These are phyloP conservation scores for Iris pallida DNA, from an alignment of 116 monocot species.

Conservation along the genomic window DNA sequence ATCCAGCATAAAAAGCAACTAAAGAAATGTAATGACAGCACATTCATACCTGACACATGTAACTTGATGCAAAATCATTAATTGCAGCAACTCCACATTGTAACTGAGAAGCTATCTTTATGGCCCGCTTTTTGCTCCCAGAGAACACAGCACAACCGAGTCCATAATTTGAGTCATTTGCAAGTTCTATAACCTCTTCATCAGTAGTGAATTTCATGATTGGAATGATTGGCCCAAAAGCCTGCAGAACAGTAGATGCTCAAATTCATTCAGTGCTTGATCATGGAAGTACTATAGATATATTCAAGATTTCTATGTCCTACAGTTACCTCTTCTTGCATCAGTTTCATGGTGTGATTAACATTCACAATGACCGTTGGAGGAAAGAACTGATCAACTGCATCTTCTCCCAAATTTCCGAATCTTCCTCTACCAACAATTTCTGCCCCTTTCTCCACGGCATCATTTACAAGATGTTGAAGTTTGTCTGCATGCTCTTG, in stretches of 20 bases:
- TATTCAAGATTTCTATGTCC: slow-evolving; percentile 1
- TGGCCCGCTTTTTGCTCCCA: slow-evolving; percentile 77
- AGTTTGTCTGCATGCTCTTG: slow-evolving; percentile 91
- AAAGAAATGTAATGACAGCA: no score
- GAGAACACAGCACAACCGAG: slow-evolving; percentile 97
- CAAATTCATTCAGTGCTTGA: not conserved
- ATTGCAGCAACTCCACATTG: slow-evolving; percentile 95
- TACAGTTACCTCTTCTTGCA: slow-evolving; percentile 82
- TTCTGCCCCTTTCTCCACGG: slow-evolving; percentile 80
- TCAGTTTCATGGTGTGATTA: slow-evolving; percentile 82
- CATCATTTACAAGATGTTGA: slow-evolving; percentile 86
- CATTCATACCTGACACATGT: slow-evolving; percentile 94
- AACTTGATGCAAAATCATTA: slow-evolving; percentile 95
- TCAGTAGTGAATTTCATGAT: slow-evolving; percentile 97
- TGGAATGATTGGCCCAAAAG: slow-evolving; percentile 96
- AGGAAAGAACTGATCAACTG: slow-evolving; percentile 90
- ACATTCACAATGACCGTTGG: slow-evolving; percentile 84
- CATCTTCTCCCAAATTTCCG: slow-evolving; percentile 84
- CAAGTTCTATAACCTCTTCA: slow-evolving; percentile 82
- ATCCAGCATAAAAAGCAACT: no score
- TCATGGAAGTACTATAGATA: not conserved
- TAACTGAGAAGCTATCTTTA: slow-evolving; percentile 78
- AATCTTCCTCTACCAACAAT: slow-evolving; percentile 85
- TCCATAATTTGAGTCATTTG: slow-evolving; percentile 87
- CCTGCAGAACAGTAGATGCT: slow-evolving; percentile 35